phyloP scores from a whole-genome alignment of 495 filamentous ascomycete genomes.

The Aspergillus bridgeri region DNA sequence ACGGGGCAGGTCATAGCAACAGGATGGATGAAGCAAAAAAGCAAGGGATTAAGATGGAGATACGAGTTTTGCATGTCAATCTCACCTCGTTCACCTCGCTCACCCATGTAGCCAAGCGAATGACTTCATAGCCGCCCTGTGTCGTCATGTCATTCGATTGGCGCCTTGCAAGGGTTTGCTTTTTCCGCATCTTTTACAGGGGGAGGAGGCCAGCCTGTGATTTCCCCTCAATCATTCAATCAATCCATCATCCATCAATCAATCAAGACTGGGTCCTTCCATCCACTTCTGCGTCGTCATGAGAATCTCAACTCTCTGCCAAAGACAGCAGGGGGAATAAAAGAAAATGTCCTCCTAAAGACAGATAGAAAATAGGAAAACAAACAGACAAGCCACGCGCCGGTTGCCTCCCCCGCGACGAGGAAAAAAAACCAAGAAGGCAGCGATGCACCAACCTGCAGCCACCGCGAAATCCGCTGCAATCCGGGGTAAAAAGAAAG shows the following conservation, averaged over 20 bases:
- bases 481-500: background rate
- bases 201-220: background rate
- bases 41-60: background rate
- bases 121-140: background rate
- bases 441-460: background rate
- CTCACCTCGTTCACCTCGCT: background rate
- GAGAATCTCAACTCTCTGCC: background rate
- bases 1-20: background rate
- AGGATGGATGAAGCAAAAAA: background rate
- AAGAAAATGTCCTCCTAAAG: background rate
- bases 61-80: background rate
- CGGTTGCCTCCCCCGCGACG: background rate
- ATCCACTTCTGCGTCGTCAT: background rate
- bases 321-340: background rate
- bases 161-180: background rate
- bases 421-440: background rate
- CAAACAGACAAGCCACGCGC: background rate
- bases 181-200: background rate
- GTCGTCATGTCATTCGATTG: background rate
- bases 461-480: background rate
- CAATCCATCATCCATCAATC: background rate
- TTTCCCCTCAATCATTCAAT: constrained; percentile 3
- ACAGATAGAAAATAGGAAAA: background rate
- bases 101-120: background rate
- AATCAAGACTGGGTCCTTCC: background rate